Evolutionary conservation across 495 filamentous ascomycete genomes (phyloP).

Genomic region (Podospora pseudoanserina): DNA sequence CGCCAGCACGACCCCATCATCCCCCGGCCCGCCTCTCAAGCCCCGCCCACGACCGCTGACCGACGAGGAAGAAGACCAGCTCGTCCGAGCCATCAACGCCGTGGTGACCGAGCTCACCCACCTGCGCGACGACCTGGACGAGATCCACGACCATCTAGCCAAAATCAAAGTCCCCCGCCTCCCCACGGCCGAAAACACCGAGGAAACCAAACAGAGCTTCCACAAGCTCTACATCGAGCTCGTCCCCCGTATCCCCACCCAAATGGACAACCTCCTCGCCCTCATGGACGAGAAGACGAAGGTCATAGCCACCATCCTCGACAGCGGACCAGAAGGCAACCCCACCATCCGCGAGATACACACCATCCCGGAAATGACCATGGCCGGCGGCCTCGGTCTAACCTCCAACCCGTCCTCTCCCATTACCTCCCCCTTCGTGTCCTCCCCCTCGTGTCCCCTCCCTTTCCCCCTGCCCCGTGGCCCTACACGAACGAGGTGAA

Average conservation of each 20-base stretch:
- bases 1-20: background rate
- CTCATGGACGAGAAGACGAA: background rate
- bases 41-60: background rate
- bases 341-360: background rate
- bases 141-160: background rate
- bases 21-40: background rate
- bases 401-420: background rate
- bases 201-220: background rate
- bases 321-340: background rate
- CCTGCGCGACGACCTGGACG: background rate
- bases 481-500: no score
- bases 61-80: background rate
- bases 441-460: background rate
- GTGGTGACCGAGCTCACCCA: background rate
- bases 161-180: background rate
- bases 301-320: background rate
- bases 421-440: background rate
- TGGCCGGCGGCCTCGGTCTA: background rate
- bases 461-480: no score
- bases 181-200: background rate
- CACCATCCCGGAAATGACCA: background rate
- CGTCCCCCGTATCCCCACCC: background rate
- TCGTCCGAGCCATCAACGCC: slow-evolving; percentile 3
- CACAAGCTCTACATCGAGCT: background rate
- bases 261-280: background rate